Conservation (phyloP, 306 rosid species). For the Quercus suber region DNA sequence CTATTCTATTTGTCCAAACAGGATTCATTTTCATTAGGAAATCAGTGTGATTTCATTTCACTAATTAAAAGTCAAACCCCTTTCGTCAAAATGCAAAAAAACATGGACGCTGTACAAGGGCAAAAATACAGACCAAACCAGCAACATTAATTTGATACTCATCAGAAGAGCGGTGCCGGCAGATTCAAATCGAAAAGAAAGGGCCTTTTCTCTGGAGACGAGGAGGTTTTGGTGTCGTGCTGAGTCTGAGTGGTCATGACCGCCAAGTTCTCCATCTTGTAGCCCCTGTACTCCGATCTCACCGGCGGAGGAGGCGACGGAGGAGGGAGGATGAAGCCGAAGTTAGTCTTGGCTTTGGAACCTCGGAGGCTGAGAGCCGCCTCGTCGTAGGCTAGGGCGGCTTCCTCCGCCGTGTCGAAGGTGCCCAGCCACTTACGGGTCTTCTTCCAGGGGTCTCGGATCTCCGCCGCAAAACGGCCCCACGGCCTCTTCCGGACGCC, state of each 20-base stretch:
- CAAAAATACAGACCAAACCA: too few relatives aligned
- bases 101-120: too few relatives aligned
- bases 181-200: constrained; percentile 55
- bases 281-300: constrained; percentile 60
- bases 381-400: constrained; percentile 65
- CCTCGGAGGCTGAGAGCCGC: constrained; percentile 65
- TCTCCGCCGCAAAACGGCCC: constrained; percentile 74
- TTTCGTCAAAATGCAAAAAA: too few relatives aligned
- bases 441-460: constrained; percentile 67
- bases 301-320: neutral
- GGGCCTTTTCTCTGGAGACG: constrained; percentile 31
- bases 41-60: too few relatives aligned
- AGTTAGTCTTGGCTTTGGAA: constrained; percentile 64
- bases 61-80: too few relatives aligned
- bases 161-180: constrained; percentile 57
- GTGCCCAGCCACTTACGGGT: constrained; percentile 77
- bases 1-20: too few relatives aligned
- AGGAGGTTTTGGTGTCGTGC: neutral
- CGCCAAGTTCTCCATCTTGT: constrained; percentile 49
- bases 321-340: constrained; percentile 19
- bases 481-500: constrained; percentile 72
- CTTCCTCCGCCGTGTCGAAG: constrained; percentile 67
- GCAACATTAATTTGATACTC: neutral
- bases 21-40: too few relatives aligned
- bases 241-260: constrained; percentile 32